Evolutionary conservation across 106 monocot genomes (phyloP).

Genomic region (Xerophyta viscosa): DNA sequence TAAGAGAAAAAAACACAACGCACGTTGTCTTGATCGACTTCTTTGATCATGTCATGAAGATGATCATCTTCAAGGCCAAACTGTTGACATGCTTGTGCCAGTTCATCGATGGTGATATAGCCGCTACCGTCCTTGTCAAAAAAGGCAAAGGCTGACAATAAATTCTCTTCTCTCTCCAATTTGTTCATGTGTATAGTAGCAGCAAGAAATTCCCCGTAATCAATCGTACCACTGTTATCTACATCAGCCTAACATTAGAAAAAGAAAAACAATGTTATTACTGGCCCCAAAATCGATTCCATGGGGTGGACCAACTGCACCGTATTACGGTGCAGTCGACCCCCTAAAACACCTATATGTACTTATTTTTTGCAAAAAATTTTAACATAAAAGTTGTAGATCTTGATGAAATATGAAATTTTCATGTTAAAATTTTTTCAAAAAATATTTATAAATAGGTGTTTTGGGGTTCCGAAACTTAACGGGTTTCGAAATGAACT

Average conservation of each 20-base stretch:
- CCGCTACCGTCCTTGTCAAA: conserved; percentile 40
- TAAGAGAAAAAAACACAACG: neutral
- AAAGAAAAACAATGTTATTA: no score
- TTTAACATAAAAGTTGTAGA: no score
- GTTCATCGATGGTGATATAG: conserved; percentile 37
- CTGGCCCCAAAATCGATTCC: no score
- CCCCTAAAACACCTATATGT: no score
- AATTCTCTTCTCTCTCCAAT: conserved; percentile 28
- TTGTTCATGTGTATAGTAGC: conserved; percentile 35
- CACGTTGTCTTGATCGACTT: conserved; percentile 18
- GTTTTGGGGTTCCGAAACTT: no score
- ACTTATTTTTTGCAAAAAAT: no score
- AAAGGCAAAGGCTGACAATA: conserved; percentile 25
- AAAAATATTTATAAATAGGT: no score
- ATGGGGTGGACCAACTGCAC: no score
- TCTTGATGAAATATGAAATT: no score
- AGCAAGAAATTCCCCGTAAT: conserved; percentile 35
- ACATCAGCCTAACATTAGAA: conserved; percentile 22
- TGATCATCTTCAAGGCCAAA: conserved; percentile 20
- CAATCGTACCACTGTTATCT: conserved; percentile 35
- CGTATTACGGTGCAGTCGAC: no score
- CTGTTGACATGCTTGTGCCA: conserved; percentile 27
- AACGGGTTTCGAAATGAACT: no score
- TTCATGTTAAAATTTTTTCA: no score
- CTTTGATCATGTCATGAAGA: conserved; percentile 33